A percentile compares a stretch with the other conserved stretches of the same genome.
phyloP scores from a whole-genome alignment of 23 red algal species.

The Gracilariopsis chorda region DNA sequence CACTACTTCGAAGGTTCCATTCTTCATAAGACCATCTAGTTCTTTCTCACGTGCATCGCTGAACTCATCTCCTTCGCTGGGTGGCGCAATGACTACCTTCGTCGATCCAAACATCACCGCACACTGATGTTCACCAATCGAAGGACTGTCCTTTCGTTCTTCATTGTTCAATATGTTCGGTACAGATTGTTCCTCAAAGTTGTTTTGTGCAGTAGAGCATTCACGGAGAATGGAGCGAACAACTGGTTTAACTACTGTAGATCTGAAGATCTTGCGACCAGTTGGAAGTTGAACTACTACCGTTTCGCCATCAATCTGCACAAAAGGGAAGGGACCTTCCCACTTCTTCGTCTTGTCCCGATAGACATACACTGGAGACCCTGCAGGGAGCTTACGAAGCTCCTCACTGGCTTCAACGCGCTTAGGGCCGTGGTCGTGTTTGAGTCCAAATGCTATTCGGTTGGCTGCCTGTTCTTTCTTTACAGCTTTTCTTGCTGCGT shows the following conservation, averaged over 20 bases:
- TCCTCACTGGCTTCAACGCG: not conserved
- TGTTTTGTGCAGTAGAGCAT: not conserved
- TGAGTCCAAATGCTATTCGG: not conserved
- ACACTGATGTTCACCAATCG: not conserved
- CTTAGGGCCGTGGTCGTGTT: conserved; percentile 13
- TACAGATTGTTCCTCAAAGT: not conserved
- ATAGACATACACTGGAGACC: conserved; percentile 5
- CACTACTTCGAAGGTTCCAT: conserved; percentile 22
- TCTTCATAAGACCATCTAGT: not conserved
- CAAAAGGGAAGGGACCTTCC: conserved; percentile 9
- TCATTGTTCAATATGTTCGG: not conserved
- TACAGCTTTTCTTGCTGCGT: not conserved
- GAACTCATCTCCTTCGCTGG: too few relatives aligned
- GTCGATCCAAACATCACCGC: conserved; percentile 12
- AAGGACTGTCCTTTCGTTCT: not conserved
- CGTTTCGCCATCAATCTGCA: conserved; percentile 22
- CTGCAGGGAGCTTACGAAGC: not conserved
- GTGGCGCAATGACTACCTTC: not conserved
- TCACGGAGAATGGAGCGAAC: not conserved
- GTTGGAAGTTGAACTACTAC: conserved; percentile 4
- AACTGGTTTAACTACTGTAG: conserved; percentile 8
- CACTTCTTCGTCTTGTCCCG: not conserved
- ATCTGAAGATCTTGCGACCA: not conserved
- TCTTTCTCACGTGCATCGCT: not conserved
- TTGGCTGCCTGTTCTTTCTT: not conserved